Evolutionary conservation across 2,329 filamentous ascomycete species (phyloP), one percentile per base, ranked within the genome.

Genomic region (Plectosphaerella sp.): DNA sequence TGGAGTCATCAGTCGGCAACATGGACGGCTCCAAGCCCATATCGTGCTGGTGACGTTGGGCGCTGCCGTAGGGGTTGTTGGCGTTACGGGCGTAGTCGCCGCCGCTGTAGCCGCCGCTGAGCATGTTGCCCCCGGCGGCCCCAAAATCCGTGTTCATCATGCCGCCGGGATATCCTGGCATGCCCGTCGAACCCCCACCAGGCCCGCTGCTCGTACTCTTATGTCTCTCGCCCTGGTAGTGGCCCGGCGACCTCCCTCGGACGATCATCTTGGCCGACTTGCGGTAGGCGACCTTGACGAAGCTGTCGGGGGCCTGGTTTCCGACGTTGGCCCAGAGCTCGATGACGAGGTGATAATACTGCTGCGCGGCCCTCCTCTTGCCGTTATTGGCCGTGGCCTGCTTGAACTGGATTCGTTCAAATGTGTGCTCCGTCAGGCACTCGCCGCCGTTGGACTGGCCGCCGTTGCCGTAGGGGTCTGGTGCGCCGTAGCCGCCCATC

Each of bases 381-480:
- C 91, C 91, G 59, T 97, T 97, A 72, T 96, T 97, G 22, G 91
- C 90, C 0, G 91, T 96, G 1, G 92, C 91, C 58, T 90, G 89
- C 67, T 96, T 95, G 79, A 96, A 97, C 62, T 96, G 91, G 49
- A 96, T 94, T 11, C 92, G 85, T 65, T 96, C 91, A 64, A 95
- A 97, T 0, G 78, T 83, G 57, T 83, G 77, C 58, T 84, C 80
- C 7, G 72, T 78, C 5, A 77, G 73, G 15, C 72, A 70, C 0
- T 69, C 64, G 47, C 73, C 69, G 35, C 67, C 60, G 22, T 60
- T 56, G 2, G 60, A 52, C 28, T 64, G 63, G 11, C 51, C 51
- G n/a, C 49, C 63, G 54, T 75, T 74, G 2, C 76, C 69, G 57
- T 78, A 82, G 25, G 48, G 55, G 54, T 52, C 58, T 12, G 28